A percentile compares a stretch with the other conserved stretches of the same genome.
Evolutionary conservation across 192 early-diverging fungal species (phyloP).

Genomic region (Coemansia sp.): DNA sequence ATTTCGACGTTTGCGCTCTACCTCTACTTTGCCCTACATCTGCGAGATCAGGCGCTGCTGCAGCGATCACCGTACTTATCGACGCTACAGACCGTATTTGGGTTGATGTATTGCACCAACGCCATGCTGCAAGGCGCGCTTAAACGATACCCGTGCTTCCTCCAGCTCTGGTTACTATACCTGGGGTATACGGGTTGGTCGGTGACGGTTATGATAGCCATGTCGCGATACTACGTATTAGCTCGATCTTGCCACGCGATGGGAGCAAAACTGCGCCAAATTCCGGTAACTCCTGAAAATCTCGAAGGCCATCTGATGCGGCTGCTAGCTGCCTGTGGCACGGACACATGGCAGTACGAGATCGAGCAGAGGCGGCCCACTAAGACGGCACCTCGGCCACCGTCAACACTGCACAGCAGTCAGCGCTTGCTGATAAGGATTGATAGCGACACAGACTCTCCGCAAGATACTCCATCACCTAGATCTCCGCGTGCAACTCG

Average conservation of each 20-base stretch:
- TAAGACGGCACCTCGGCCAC: not conserved
- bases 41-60: conserved; percentile 18
- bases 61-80: conserved; percentile 28
- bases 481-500: not conserved
- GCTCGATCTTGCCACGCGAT: conserved; percentile 11
- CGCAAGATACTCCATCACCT: not conserved
- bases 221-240: conserved; percentile 25
- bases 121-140: conserved; percentile 19
- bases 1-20: conserved; percentile 14
- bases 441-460: not conserved
- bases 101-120: conserved; percentile 16
- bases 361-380: not conserved
- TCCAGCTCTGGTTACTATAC: conserved; percentile 32
- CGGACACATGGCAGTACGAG: not conserved
- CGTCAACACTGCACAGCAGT: not conserved
- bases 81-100: conserved; percentile 20
- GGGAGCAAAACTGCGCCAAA: conserved; percentile 6
- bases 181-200: conserved; percentile 13
- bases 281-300: conserved; percentile 16
- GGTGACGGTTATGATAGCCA: conserved; percentile 10
- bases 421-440: not conserved
- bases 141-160: conserved; percentile 24
- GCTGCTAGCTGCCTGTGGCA: not conserved
- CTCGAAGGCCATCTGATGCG: conserved; percentile 7
- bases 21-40: conserved; percentile 9